phyloP scores from a whole-genome alignment of 495 filamentous ascomycete species.

The Xylaria palmicola region DNA sequence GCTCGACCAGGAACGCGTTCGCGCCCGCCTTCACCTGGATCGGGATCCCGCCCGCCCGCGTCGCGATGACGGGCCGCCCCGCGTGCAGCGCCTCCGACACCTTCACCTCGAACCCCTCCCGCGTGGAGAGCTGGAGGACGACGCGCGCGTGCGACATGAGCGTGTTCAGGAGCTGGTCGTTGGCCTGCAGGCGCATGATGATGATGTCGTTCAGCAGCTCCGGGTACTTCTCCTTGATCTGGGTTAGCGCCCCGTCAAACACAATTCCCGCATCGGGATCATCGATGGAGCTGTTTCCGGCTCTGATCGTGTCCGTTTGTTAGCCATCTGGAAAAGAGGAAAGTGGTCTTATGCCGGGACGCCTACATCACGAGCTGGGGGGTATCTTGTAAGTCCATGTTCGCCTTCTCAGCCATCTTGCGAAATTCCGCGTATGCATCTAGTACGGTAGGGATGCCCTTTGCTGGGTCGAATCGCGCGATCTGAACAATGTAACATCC shows the following conservation, averaged over 20 bases:
- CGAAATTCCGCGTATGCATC: conserved; percentile 76
- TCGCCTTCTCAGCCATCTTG: conserved; percentile 49
- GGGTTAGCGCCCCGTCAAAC: conserved; percentile 66
- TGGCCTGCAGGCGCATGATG: conserved; percentile 74
- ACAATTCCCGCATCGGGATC: conserved; percentile 77
- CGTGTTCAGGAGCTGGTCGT: conserved; percentile 79
- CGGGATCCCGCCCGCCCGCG: conserved; percentile 76
- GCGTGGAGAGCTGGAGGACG: conserved; percentile 75
- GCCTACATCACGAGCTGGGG: conserved; percentile 70
- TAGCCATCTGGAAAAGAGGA: neutral
- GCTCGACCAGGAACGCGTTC: conserved; percentile 74
- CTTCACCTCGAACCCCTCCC: conserved; percentile 89
- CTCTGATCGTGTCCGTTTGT: conserved; percentile 15
- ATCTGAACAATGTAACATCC: conserved; percentile 78
- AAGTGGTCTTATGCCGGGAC: neutral
- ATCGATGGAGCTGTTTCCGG: conserved; percentile 80
- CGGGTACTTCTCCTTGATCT: conserved; percentile 58
- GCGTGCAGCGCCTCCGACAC: conserved; percentile 86
- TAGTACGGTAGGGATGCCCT: conserved; percentile 80
- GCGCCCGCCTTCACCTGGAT: conserved; percentile 73
- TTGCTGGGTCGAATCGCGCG: conserved; percentile 83
- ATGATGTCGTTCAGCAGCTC: conserved; percentile 59
- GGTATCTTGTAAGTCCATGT: conserved; percentile 34
- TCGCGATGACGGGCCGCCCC: conserved; percentile 79
- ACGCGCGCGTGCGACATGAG: conserved; percentile 73